Base-by-base conservation (phyloP, 1,284 basidiomycete species). In the Paramarasmius palmivorus region DNA sequence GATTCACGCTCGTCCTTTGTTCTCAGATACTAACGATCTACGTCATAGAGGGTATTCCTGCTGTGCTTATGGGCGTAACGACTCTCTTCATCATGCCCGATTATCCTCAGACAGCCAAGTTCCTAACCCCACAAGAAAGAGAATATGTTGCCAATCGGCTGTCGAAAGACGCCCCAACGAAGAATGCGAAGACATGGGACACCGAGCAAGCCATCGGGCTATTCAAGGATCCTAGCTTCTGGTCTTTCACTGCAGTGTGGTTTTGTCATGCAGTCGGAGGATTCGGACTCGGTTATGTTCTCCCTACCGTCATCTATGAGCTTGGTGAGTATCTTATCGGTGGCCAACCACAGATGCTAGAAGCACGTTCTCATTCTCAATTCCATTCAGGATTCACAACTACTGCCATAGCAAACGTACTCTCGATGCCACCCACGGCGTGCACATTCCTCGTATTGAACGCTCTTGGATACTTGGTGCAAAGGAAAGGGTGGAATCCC, bases 251-350 rank as follows among this genome's bases (percentile, higher is more conserved):
- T 34, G 54, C 52, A 25, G 58, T 52, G 7, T 62, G 61, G 59
- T 56, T 61, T 35, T 62, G 56, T 38, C 51, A 57, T 15, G 58
- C 52, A 20, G 55, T 62, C 20, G 61, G 61, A 19, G 61, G 61
- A 6, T 54, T 48, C 23, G 61, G 61, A 3, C 53, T 63, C 26
- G 53, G 49, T n/a, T 61, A 50, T 46, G 57, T 59, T 19, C 45
- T 63, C 35, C 61, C 61, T 34, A 61, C 60, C 6, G 59, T 63
- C 7, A 63, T 63, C 42, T 57, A 57, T 39, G 54, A 63, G 35
- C 58, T 63, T 22, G 61, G 61, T 61, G 47, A 4, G 50, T 37
- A 20, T n/a, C 35, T 25, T n/a, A 9, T 14, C n/a, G n/a, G n/a
- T n/a, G n/a, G n/a, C n/a, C n/a, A n/a, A n/a, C n/a, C n/a, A n/a